A percentile compares a stretch with the other conserved stretches of the same genome.
Evolutionary conservation across 2,329 filamentous ascomycete genomes (phyloP).

Genomic region (Colletotrichum nymphaeae): DNA sequence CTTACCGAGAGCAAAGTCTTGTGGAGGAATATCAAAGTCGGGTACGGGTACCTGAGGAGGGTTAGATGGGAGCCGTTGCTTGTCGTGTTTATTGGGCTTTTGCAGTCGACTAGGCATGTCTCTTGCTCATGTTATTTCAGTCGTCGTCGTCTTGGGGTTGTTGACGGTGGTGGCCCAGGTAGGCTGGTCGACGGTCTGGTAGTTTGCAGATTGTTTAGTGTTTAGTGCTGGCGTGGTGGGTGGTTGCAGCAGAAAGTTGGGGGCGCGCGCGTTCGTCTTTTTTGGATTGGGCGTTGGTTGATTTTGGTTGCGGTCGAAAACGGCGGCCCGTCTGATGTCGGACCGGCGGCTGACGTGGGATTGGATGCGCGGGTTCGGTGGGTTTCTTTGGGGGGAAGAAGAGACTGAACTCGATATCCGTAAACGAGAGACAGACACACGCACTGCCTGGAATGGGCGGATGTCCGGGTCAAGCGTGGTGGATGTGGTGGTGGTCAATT

Average conservation of each 20-base stretch:
- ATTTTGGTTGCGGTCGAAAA: constrained; percentile 17
- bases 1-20: constrained; percentile 41
- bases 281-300: constrained; percentile 1
- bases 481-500: background rate
- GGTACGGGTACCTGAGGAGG: constrained; percentile 32
- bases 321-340: constrained; percentile 25
- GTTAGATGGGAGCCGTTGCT: constrained; percentile 37
- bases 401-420: background rate
- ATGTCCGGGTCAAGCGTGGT: background rate
- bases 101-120: constrained; percentile 47
- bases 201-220: constrained; percentile 16
- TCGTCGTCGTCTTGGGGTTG: background rate
- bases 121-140: constrained; percentile 32
- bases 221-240: background rate
- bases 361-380: background rate
- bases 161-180: background rate
- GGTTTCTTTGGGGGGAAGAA: background rate
- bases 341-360: constrained; percentile 24
- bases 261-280: constrained; percentile 20
- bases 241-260: constrained; percentile 15
- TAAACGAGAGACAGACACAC: background rate
- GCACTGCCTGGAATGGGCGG: background rate
- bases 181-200: constrained; percentile 6
- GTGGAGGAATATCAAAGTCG: constrained; percentile 48
- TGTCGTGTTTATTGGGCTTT: constrained; percentile 41